phyloP scores from a whole-genome alignment of 2,329 filamentous ascomycete genomes.

The Cladosporium colombiae region DNA sequence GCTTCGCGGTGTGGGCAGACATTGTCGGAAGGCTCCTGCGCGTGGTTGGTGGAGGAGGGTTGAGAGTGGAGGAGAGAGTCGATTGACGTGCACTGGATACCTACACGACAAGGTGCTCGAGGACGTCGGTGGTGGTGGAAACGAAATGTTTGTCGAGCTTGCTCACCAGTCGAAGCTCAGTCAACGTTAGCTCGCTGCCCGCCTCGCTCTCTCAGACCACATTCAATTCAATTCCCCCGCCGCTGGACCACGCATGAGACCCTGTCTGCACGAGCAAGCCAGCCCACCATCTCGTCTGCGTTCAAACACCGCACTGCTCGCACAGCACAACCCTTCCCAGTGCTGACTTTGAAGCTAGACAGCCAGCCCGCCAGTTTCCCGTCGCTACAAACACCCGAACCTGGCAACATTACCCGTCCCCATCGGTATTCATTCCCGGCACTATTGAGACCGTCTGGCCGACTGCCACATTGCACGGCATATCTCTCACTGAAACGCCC shows the following conservation, averaged over 20 bases:
- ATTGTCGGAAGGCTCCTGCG: neutral
- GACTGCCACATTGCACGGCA: neutral
- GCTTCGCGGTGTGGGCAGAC: conserved; percentile 27
- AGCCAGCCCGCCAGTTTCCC: neutral
- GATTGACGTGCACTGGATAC: neutral
- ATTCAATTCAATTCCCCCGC: neutral
- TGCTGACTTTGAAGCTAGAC: too few species aligned
- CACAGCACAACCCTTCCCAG: too few species aligned
- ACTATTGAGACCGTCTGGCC: neutral
- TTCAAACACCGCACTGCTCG: too few species aligned
- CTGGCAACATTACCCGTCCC: neutral
- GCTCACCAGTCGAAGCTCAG: neutral
- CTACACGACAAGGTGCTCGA: neutral
- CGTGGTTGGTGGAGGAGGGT: neutral
- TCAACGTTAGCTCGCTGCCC: neutral
- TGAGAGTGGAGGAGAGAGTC: too few species aligned
- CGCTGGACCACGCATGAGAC: neutral
- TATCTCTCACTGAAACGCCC: neutral
- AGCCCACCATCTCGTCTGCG: neutral
- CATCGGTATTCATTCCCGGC: neutral
- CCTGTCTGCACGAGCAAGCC: neutral
- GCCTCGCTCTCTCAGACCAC: neutral
- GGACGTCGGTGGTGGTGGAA: too few species aligned
- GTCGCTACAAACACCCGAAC: neutral
- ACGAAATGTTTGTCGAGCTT: neutral